These are phyloP conservation scores for Magnolia kwangsiensis DNA, from an alignment of 164 flowering plant species.

Conservation along the genomic window DNA sequence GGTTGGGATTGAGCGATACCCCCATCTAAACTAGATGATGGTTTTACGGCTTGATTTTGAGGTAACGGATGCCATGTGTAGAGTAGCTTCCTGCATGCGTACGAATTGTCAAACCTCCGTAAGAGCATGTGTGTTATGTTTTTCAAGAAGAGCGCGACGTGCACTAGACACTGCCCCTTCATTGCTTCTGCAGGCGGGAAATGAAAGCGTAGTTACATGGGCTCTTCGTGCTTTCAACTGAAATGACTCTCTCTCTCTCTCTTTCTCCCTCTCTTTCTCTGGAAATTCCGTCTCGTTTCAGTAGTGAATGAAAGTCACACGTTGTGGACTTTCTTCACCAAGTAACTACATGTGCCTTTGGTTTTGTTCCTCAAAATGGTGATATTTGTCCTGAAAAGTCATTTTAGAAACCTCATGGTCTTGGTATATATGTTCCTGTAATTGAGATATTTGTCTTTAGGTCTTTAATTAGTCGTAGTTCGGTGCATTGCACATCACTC, in stretches of 20 bases:
- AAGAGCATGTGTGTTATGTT: neutral
- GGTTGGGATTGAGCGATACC: neutral
- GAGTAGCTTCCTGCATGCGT: neutral
- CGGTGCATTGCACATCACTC: too few relatives aligned
- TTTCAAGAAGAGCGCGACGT: neutral
- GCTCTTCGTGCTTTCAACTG: neutral
- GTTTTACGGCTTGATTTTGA: too few relatives aligned
- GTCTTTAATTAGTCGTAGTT: too few relatives aligned
- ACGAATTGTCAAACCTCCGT: neutral
- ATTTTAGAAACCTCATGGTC: neutral
- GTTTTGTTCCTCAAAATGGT: neutral
- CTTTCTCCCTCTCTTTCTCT: neutral
- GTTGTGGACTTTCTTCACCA: neutral
- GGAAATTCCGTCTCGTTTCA: neutral
- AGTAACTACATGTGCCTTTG: neutral
- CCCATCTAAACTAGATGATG: too few relatives aligned
- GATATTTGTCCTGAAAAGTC: neutral
- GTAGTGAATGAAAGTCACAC: neutral
- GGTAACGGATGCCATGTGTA: neutral
- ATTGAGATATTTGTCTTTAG: too few relatives aligned
- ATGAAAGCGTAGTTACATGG: neutral
- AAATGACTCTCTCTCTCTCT: neutral
- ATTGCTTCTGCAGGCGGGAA: conserved; percentile 2
- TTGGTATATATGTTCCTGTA: neutral
- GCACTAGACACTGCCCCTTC: neutral